Conservation (phyloP, 441 rosid species). For the Breynia disticha region DNA sequence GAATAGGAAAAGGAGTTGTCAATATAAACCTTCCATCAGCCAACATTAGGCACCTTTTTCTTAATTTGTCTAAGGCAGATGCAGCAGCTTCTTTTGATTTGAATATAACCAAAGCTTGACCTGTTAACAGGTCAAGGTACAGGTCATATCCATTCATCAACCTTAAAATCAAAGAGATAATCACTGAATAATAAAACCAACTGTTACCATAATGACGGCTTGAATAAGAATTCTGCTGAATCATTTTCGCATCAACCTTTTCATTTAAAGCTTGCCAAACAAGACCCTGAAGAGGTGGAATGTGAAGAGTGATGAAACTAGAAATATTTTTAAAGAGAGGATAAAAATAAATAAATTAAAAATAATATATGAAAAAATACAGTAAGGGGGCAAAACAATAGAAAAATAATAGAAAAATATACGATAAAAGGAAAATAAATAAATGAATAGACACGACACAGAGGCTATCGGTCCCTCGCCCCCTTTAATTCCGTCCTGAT, state of each 20-base stretch:
- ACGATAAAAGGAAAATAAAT: too few relatives aligned
- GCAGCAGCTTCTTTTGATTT: constrained; percentile 37
- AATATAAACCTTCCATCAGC: constrained; percentile 24
- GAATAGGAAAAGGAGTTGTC: not conserved
- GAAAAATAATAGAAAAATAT: too few relatives aligned
- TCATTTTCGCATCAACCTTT: constrained; percentile 35
- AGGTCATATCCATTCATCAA: not conserved
- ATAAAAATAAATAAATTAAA: too few relatives aligned
- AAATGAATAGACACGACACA: too few relatives aligned
- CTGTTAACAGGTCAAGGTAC: constrained; percentile 20
- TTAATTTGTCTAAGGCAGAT: constrained; percentile 24
- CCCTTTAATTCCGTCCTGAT: too few relatives aligned
- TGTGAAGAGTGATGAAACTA: too few relatives aligned
- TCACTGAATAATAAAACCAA: constrained; percentile 1
- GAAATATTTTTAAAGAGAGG: too few relatives aligned
- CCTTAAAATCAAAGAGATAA: too few relatives aligned
- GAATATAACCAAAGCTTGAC: constrained; percentile 42
- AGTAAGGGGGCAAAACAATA: not conserved
- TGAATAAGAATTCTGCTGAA: constrained; percentile 22
- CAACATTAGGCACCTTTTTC: constrained; percentile 25
- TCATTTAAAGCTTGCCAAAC: constrained; percentile 35
- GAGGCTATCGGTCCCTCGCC: too few relatives aligned
- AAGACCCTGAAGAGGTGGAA: constrained; percentile 24
- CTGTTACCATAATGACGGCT: constrained; percentile 33
- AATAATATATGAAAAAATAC: too few relatives aligned